Evolutionary conservation across 2,329 filamentous ascomycete species (phyloP).

Genomic region (Mollisia scopiformis): DNA sequence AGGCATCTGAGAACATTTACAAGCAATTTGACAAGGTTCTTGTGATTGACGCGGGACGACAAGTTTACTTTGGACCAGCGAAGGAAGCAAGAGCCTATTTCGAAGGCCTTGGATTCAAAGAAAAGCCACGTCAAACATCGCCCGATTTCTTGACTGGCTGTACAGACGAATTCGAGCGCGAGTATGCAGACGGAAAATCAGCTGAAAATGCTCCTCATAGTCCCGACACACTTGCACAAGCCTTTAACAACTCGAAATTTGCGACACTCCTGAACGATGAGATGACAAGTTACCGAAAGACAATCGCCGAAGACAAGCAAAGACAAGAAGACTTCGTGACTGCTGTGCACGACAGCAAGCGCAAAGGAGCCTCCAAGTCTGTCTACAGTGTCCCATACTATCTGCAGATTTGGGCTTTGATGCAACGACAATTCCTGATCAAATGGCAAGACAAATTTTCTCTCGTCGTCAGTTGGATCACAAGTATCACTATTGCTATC

Average conservation of each 20-base stretch:
- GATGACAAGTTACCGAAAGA: constrained; percentile 70
- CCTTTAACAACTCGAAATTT: constrained; percentile 69
- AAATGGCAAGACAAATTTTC: constrained; percentile 86
- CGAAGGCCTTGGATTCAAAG: constrained; percentile 63
- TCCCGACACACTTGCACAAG: constrained; percentile 67
- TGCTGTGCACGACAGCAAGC: constrained; percentile 79
- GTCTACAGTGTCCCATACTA: constrained; percentile 86
- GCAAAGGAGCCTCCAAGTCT: constrained; percentile 70
- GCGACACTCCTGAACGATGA: constrained; percentile 61
- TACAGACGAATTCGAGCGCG: constrained; percentile 80
- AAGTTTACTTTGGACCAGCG: constrained; percentile 67
- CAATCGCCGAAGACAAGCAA: constrained; percentile 65
- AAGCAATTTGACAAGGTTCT: constrained; percentile 80
- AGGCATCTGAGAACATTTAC: constrained; percentile 71
- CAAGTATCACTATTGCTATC: constrained; percentile 73
- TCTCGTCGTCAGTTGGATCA: constrained; percentile 73
- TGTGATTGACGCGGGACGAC: constrained; percentile 73
- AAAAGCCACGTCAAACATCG: constrained; percentile 62
- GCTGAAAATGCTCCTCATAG: constrained; percentile 68
- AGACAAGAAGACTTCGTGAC: constrained; percentile 76
- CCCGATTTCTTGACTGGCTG: constrained; percentile 78
- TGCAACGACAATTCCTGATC: constrained; percentile 82
- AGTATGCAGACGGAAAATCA: constrained; percentile 70
- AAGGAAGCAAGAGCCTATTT: constrained; percentile 67
- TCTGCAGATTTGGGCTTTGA: constrained; percentile 79